Base-by-base conservation (phyloP, 2,329 filamentous ascomycete genomes). In the Aspergillus sp. region DNA sequence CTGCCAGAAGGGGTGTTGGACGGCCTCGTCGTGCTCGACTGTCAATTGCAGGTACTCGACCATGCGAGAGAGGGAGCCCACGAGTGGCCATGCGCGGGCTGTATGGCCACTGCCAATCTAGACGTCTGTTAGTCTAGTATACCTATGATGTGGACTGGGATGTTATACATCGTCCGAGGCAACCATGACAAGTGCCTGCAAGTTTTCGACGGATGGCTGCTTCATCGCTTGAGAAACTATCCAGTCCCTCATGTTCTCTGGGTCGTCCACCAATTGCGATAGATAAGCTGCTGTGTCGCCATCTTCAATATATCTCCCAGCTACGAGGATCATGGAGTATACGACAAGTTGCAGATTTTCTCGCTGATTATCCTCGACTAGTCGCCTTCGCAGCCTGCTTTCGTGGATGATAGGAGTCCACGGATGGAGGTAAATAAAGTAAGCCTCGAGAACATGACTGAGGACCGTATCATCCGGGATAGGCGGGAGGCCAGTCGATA, bases 361-460 rank as follows among this genome's bases (percentile, higher is more conserved):
- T 5, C 62, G 61, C 9, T 71, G 63, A 1, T 34, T 17, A 7
- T 64, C 52, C 22, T 70, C 58, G 5, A 51, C 17, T 2, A 74
- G 49, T 2, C 69, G 64, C 12, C 53, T 50, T 0, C 66, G 66
- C 22, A 74, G 68, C 1, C 68, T 58, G n/a, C 62, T 65, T 49
- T 72, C 65, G 51, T 76, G 74, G 6, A 77, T 52, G 13, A 77
- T 74, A 1, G 74, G 74, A 7, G 76, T 75, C 71, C 75, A 78
- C 8, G 76, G 76, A 39, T 78, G 76, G 5, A 77, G 68, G n/a
- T 68, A 53, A 5, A 64, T 61, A 56, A 78, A 78, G 56, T 78
- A 74, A 4, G 70, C 69, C 4, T 78, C 65, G 1, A 78, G 64
- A 12, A 74, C 67, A 5, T 68, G 65, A 4, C 71, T 55, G 5